Percentiles rank a stretch among this genome's conserved stretches.
These are phyloP conservation scores for Agaricales sp. DNA, from an alignment of 1,284 basidiomycete genomes.

Conservation along the genomic window DNA sequence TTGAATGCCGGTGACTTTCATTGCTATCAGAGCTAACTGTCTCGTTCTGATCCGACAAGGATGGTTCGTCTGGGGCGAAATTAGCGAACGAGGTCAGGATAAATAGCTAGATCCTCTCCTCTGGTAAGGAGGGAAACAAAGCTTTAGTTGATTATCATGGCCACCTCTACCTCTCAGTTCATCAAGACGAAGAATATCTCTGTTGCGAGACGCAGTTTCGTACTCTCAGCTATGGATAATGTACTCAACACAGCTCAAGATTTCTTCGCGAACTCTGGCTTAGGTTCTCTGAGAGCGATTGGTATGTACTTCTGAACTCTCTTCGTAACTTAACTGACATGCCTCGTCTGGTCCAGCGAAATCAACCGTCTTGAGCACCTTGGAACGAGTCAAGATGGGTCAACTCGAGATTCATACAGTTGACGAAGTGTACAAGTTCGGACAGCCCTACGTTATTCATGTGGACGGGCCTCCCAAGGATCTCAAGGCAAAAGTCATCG, in stretches of 20 bases:
- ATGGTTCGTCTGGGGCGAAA: too few relatives aligned
- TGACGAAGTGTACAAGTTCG: slow-evolving; percentile 14
- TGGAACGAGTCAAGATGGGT: slow-evolving; percentile 21
- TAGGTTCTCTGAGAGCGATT: too few relatives aligned
- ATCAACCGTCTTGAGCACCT: slow-evolving; percentile 11
- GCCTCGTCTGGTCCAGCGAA: slow-evolving; percentile 7
- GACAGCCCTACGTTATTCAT: slow-evolving; percentile 17
- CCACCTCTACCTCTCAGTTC: slow-evolving; percentile 7
- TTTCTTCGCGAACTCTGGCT: slow-evolving; percentile 6
- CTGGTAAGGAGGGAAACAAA: too few relatives aligned
- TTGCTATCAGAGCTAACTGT: too few relatives aligned
- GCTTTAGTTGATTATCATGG: too few relatives aligned
- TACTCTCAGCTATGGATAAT: slow-evolving; percentile 7
- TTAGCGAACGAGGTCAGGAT: too few relatives aligned
- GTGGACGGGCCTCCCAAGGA: slow-evolving; percentile 9
- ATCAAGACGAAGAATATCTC: slow-evolving; percentile 9
- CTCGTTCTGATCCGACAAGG: too few relatives aligned
- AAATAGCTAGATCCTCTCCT: too few relatives aligned
- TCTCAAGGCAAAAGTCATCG: slow-evolving; percentile 11
- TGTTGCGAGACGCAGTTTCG: slow-evolving; percentile 5
- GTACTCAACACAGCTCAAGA: slow-evolving; percentile 8
- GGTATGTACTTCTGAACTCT: too few relatives aligned
- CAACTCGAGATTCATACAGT: slow-evolving; percentile 17
- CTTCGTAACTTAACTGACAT: neutral
- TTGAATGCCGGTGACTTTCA: too few relatives aligned